Evolutionary conservation across 2,329 filamentous ascomycete genomes (phyloP).

Genomic region (Aspergillus unguis): DNA sequence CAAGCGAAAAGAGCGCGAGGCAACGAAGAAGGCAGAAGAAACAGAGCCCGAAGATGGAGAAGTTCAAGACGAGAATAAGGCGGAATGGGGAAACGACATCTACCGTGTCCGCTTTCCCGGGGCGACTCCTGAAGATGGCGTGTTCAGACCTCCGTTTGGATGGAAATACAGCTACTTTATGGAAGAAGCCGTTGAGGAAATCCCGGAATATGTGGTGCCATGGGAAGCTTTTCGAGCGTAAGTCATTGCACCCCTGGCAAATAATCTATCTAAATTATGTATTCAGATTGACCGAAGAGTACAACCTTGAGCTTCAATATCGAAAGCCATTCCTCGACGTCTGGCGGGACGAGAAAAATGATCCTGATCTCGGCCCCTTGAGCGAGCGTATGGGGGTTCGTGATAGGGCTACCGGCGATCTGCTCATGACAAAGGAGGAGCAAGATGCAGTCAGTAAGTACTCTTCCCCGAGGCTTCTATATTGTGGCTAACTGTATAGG

Average conservation of each 20-base stretch:
- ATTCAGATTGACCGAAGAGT: slow-evolving; percentile 75
- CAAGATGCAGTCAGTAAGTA: slow-evolving; percentile 74
- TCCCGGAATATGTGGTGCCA: slow-evolving; percentile 95
- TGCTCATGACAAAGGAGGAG: slow-evolving; percentile 78
- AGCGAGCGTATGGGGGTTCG: slow-evolving; percentile 96
- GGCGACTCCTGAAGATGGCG: slow-evolving; percentile 75
- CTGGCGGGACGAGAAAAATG: slow-evolving; percentile 87
- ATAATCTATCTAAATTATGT: neutral
- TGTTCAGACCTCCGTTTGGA: slow-evolving; percentile 90
- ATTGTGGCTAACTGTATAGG: slow-evolving; percentile 30
- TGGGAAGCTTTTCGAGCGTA: slow-evolving; percentile 93
- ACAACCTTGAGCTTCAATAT: slow-evolving; percentile 93
- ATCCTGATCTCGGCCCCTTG: slow-evolving; percentile 72
- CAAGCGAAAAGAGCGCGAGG: slow-evolving; percentile 44
- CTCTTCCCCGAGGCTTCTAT: neutral
- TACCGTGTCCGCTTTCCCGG: slow-evolving; percentile 88
- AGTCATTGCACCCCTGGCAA: slow-evolving; percentile 13
- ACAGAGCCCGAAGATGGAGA: slow-evolving; percentile 45
- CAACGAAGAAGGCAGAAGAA: slow-evolving; percentile 39
- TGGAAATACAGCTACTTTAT: slow-evolving; percentile 99
- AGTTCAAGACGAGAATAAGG: slow-evolving; percentile 59
- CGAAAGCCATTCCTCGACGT: slow-evolving; percentile 87
- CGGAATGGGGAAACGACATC: slow-evolving; percentile 89
- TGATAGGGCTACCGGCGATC: slow-evolving; percentile 60
- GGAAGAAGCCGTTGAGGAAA: slow-evolving; percentile 90